phyloP scores from a whole-genome alignment of 495 filamentous ascomycete genomes.

The Xylaria scruposa region DNA sequence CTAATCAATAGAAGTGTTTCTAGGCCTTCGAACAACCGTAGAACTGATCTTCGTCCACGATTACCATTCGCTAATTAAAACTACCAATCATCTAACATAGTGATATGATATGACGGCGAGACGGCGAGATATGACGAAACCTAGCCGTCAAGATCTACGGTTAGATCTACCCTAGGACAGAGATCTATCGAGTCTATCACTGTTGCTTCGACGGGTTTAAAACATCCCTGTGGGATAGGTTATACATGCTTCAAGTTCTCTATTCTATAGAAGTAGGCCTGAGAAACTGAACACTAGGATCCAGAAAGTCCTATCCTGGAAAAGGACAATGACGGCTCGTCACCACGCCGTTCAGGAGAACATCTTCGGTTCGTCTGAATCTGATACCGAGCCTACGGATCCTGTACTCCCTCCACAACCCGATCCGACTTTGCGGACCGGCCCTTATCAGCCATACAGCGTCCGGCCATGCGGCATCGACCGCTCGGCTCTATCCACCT shows the following conservation, averaged over 20 bases:
- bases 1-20: not conserved
- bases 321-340: not conserved
- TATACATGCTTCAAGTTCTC: not conserved
- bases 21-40: not conserved
- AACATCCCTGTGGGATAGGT: not conserved
- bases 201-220: not conserved
- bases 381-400: not conserved
- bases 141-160: not conserved
- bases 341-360: not conserved
- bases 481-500: not conserved
- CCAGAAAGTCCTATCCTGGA: not conserved
- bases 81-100: too few species aligned
- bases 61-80: not conserved
- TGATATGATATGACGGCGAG: not conserved
- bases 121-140: not conserved
- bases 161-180: not conserved
- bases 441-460: not conserved
- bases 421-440: not conserved
- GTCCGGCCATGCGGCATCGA: conserved; percentile 7
- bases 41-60: not conserved
- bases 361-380: not conserved
- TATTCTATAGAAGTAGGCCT: not conserved
- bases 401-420: not conserved
- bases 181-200: not conserved
- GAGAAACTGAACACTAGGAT: not conserved